A percentile compares a stretch with the other conserved stretches of the same genome.
Conservation (phyloP, 202 grass and related monocot species). For the Cymbopogon flexuosus region DNA sequence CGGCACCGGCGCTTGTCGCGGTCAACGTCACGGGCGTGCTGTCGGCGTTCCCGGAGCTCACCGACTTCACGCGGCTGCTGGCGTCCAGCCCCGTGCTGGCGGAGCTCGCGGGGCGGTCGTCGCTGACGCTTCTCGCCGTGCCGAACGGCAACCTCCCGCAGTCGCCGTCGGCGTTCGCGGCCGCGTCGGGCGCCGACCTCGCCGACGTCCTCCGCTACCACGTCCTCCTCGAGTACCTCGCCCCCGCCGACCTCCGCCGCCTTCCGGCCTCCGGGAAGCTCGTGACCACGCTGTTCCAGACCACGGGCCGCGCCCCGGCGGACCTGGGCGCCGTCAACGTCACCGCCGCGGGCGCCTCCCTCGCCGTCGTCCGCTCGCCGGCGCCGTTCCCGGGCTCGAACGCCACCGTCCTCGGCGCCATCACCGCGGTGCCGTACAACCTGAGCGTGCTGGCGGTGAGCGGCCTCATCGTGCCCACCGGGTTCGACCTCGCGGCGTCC, state of each 20-base stretch:
- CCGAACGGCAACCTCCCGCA: conserved; percentile 51
- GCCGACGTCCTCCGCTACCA: conserved; percentile 83
- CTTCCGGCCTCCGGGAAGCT: conserved; percentile 54
- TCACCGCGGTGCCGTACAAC: conserved; percentile 67
- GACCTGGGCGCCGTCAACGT: conserved; percentile 65
- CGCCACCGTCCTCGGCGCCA: conserved; percentile 44
- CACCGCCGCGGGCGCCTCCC: conserved; percentile 19
- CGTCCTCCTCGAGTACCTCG: conserved; percentile 79
- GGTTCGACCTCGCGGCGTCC: conserved; percentile 70
- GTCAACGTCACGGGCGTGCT: conserved; percentile 53
- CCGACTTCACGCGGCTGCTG: conserved; percentile 51
- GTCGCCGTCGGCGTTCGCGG: conserved; percentile 36
- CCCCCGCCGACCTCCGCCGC: conserved; percentile 55
- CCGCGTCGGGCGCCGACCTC: conserved; percentile 51
- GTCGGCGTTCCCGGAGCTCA: conserved; percentile 41
- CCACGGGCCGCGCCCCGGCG: conserved; percentile 59
- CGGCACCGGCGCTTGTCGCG: not conserved
- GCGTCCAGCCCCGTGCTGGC: conserved; percentile 41
- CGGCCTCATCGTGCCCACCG: conserved; percentile 48
- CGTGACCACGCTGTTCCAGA: conserved; percentile 75
- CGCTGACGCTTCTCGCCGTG: conserved; percentile 75
- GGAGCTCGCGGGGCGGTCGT: conserved; percentile 59
- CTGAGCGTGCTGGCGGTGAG: conserved; percentile 58
- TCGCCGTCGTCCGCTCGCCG: conserved; percentile 46
- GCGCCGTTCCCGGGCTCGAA: conserved; percentile 46